phyloP scores from a whole-genome alignment of 176 grass and related monocot genomes.

The Triticum urartu region DNA sequence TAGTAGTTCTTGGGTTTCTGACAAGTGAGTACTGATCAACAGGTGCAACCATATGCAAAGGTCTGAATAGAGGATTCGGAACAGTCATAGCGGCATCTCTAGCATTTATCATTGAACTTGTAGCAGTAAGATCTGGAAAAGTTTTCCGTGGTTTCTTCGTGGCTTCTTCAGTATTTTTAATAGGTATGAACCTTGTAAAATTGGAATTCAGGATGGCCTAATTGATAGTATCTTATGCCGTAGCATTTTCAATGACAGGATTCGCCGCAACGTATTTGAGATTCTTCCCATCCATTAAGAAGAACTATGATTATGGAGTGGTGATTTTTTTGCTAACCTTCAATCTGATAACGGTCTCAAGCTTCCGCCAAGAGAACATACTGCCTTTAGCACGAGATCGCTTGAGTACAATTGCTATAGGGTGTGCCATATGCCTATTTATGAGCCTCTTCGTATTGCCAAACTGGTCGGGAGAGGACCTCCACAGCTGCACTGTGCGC shows the following conservation, averaged over 20 bases:
- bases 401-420: constrained; percentile 74
- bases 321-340: constrained; percentile 94
- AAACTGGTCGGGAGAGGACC: constrained; percentile 95
- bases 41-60: constrained; percentile 95
- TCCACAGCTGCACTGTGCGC: constrained; percentile 61
- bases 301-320: constrained; percentile 88
- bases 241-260: constrained; percentile 46
- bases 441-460: constrained; percentile 84
- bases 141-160: constrained; percentile 61
- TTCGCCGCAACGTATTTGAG: constrained; percentile 75
- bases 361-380: constrained; percentile 71
- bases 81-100: constrained; percentile 72
- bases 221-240: neutral
- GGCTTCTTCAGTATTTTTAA: constrained; percentile 67
- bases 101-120: constrained; percentile 80
- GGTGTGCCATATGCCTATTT: constrained; percentile 81
- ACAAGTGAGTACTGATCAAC: constrained; percentile 1
- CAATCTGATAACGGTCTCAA: constrained; percentile 93
- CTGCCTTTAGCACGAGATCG: constrained; percentile 67
- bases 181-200: constrained; percentile 47
- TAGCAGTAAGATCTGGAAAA: constrained; percentile 60
- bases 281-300: constrained; percentile 91
- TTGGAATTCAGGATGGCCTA: neutral
- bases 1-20: neutral
- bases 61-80: constrained; percentile 91